Evolutionary conservation across 805 yeast species (phyloP).

Genomic region (Pichia cephalocereana): DNA sequence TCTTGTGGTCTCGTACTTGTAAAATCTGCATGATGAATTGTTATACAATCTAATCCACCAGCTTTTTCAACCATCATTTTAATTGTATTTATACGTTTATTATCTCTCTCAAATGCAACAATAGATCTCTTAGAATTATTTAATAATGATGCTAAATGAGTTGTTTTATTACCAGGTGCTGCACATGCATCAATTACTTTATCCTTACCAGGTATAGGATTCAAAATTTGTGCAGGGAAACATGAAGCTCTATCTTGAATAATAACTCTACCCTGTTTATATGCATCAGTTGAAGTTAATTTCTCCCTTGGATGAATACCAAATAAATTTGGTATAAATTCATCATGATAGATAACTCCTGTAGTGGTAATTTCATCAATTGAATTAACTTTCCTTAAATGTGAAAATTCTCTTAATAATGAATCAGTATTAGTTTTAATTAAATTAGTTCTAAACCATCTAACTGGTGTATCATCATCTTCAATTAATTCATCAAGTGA

Average conservation of each 20-base stretch:
- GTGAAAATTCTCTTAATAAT: slow-evolving; percentile 32
- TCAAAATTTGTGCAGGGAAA: slow-evolving; percentile 81
- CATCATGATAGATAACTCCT: slow-evolving; percentile 66
- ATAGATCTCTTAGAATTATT: slow-evolving; percentile 35
- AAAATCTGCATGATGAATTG: slow-evolving; percentile 47
- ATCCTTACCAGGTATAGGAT: slow-evolving; percentile 46
- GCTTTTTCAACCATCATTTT: slow-evolving; percentile 75
- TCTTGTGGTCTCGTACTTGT: slow-evolving; percentile 50
- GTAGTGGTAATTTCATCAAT: slow-evolving; percentile 30
- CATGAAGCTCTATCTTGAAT: slow-evolving; percentile 97
- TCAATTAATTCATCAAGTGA: slow-evolving; percentile 44
- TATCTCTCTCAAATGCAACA: slow-evolving; percentile 83
- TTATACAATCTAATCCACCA: slow-evolving; percentile 42
- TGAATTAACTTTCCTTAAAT: slow-evolving; percentile 37
- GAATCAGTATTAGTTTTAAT: slow-evolving; percentile 37
- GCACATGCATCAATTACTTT: slow-evolving; percentile 87
- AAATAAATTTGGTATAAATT: slow-evolving; percentile 61
- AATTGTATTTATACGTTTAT: slow-evolving; percentile 58
- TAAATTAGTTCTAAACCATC: slow-evolving; percentile 75
- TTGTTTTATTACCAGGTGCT: slow-evolving; percentile 98
- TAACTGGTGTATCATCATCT: slow-evolving; percentile 58
- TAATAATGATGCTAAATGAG: slow-evolving; percentile 73
- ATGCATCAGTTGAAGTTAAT: slow-evolving; percentile 58
- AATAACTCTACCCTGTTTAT: slow-evolving; percentile 67
- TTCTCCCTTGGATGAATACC: slow-evolving; percentile 76